Evolutionary conservation across 1,139 yeast genomes (phyloP), one percentile per base, ranked within the genome.

Genomic region (Arxiozyma bovina): DNA sequence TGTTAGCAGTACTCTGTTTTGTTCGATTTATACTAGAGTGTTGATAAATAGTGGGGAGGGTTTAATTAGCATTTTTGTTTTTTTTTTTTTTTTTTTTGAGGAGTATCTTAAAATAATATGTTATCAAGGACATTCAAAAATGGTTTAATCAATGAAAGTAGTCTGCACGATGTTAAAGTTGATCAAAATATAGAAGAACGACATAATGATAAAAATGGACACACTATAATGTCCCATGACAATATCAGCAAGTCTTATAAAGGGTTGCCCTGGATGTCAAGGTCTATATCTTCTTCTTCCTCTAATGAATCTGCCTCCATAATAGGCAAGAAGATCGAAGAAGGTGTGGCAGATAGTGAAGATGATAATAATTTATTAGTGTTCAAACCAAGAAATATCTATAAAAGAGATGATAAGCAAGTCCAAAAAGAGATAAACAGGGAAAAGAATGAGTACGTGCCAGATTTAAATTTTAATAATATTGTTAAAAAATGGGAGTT

Each of bases 401-500:
- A 60, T 42, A 48, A 54, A 21, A 11, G 27, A 21, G 43, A 47
- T 25, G 20, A n/a, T 49, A 50, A 50, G 12, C 27, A 53, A 25
- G 25, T 23, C 20, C 42, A 40, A 40, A 48, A 50, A 27, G 17
- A 42, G 43, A 22, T 23, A 5, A 48, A 51, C 25, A 30, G 40
- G 18, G 23, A 34, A 2, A 85, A 83, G 62, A 90, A 85, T 65
- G 91, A 85, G 63, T 85, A 85, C 62, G 77, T 85, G 18, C 90
- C 91, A 0, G 87, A 84, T 40, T 71, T 85, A 46, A 79, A 79
- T 60, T 81, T 79, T 52, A 66, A 68, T 42, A 62, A 67, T 20
- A 61, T 67, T 34, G 60, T 69, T 6, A 54, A 68, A 8, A 61
- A 63, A 42, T 70, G 73, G 73, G 59, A 57, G 18, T 59, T 58